Conservation (phyloP, 495 filamentous ascomycete species). For the Rhypophila decipiens region DNA sequence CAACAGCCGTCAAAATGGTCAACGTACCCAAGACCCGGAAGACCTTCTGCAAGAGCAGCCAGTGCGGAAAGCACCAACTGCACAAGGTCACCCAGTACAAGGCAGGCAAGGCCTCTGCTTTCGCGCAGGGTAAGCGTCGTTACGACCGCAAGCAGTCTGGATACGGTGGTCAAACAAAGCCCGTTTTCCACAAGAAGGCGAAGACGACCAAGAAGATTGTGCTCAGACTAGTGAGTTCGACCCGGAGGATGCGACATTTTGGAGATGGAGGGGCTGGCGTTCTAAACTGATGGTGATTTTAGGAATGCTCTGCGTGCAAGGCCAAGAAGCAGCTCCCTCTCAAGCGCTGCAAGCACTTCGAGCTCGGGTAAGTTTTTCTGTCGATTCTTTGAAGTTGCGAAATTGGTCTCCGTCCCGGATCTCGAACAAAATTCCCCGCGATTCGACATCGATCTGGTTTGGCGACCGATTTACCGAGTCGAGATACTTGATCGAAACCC, state of each 20-base stretch:
- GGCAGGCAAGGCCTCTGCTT: slow-evolving; percentile 74
- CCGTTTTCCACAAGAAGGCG: slow-evolving; percentile 99
- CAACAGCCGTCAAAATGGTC: slow-evolving; percentile 36
- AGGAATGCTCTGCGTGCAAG: slow-evolving; percentile 96
- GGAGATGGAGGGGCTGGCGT: not conserved
- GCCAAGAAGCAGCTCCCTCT: slow-evolving; percentile 95
- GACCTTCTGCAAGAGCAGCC: slow-evolving; percentile 82
- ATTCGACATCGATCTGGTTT: no score
- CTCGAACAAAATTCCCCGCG: not conserved
- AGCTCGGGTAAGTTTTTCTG: slow-evolving; percentile 74
- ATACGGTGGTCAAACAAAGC: slow-evolving; percentile 99
- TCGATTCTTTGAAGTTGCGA: not conserved
- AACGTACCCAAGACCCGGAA: slow-evolving; percentile 40
- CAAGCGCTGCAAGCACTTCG: slow-evolving; percentile 99
- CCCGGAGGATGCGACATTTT: slow-evolving; percentile 5
- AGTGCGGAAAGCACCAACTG: slow-evolving; percentile 89
- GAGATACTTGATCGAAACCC: no score
- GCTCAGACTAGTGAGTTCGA: slow-evolving; percentile 65
- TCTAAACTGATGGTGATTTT: slow-evolving; percentile 44
- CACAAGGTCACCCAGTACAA: slow-evolving; percentile 98
- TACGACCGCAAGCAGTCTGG: slow-evolving; percentile 99
- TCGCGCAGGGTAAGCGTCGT: slow-evolving; percentile 98
- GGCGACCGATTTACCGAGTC: no score
- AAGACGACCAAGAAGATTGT: slow-evolving; percentile 99
- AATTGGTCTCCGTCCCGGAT: not conserved